phyloP scores from a whole-genome alignment of 805 yeast genomes.

The Zygoascus flipseniorum region DNA sequence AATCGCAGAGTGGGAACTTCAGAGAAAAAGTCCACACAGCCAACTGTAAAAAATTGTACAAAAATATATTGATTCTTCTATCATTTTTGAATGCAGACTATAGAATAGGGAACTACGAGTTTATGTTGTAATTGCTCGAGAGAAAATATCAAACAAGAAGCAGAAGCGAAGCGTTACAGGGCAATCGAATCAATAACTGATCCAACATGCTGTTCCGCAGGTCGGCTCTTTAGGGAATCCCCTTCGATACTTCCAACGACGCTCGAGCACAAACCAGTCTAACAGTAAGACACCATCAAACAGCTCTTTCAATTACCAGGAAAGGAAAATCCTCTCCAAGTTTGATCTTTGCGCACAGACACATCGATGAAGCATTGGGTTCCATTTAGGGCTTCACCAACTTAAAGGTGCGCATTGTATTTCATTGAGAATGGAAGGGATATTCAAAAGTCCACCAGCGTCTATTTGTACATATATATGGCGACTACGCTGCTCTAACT shows the following conservation, averaged over 20 bases:
- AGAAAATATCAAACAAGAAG: neutral
- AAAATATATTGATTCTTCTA: too few species aligned
- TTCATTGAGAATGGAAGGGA: too few species aligned
- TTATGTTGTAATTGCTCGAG: neutral
- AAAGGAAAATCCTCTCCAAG: neutral
- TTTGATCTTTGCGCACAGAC: constrained; percentile 17
- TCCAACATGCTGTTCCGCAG: too few species aligned
- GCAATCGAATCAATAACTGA: too few species aligned
- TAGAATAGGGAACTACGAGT: neutral
- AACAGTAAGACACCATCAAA: neutral
- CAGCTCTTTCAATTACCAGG: neutral
- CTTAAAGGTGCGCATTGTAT: constrained; percentile 8
- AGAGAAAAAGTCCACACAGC: too few species aligned
- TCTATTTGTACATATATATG: too few species aligned
- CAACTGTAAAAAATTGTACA: too few species aligned
- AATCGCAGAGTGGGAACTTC: neutral
- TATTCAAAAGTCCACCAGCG: too few species aligned
- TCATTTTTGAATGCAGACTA: too few species aligned
- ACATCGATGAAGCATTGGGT: constrained; percentile 13
- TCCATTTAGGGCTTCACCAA: neutral
- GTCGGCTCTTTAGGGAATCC: neutral
- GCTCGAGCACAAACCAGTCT: neutral
- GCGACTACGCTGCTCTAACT: too few species aligned
- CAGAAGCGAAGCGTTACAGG: too few species aligned
- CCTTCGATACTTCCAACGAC: neutral